Conservation (phyloP, 2,329 filamentous ascomycete species). For the Monosporascus sp. region DNA sequence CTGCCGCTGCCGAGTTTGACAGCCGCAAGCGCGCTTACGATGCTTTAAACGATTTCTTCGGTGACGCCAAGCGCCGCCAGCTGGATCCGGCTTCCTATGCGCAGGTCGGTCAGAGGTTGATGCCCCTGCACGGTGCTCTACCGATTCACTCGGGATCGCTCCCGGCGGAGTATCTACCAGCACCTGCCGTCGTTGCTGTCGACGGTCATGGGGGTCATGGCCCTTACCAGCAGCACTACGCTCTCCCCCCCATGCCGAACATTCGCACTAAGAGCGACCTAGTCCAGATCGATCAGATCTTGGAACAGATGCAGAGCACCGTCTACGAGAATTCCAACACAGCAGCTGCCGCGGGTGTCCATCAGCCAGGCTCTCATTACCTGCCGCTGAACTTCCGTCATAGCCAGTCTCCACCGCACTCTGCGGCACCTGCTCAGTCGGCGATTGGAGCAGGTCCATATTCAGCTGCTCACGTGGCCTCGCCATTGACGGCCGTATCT, state of each 20-base stretch:
- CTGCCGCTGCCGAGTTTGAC: constrained; percentile 47
- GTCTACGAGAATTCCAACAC: constrained; percentile 90
- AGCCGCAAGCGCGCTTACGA: constrained; percentile 81
- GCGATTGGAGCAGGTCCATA: constrained; percentile 33
- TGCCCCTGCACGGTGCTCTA: constrained; percentile 71
- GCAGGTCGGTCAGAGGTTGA: constrained; percentile 82
- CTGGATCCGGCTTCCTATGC: constrained; percentile 87
- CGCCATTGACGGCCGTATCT: constrained; percentile 53
- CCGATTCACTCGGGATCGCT: constrained; percentile 52
- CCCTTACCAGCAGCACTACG: constrained; percentile 73
- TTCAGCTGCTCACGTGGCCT: constrained; percentile 53
- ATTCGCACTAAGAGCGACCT: constrained; percentile 91
- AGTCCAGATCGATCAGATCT: constrained; percentile 86
- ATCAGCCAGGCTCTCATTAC: constrained; percentile 67
- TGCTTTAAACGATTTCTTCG: constrained; percentile 89
- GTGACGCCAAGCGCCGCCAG: constrained; percentile 83
- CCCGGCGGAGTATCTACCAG: constrained; percentile 52
- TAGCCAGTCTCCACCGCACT: constrained; percentile 43
- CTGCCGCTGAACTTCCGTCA: constrained; percentile 50
- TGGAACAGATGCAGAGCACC: constrained; percentile 93
- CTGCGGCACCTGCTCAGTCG: constrained; percentile 29
- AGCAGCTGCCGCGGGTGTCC: constrained; percentile 71
- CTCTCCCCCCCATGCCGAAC: constrained; percentile 79
- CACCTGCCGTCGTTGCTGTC: constrained; percentile 46
- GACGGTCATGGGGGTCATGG: constrained; percentile 49